Evolutionary conservation across 371 early-diverging fungal species (phyloP).

Genomic region (Fennellomyces sp.): DNA sequence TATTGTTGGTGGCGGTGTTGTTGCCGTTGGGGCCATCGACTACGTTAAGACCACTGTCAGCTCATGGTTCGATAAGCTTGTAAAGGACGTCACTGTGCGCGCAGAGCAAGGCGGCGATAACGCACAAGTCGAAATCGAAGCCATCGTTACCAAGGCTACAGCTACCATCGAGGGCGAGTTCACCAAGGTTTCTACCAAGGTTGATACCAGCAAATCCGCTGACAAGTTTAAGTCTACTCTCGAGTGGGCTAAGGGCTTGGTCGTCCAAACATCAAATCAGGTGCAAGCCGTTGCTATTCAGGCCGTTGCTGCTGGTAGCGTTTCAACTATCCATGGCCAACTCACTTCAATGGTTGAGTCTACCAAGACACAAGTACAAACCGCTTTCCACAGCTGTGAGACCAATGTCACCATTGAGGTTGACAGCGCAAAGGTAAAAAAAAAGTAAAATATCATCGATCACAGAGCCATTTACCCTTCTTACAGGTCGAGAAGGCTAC

Average conservation of each 20-base stretch:
- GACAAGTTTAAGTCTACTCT: constrained; percentile 2
- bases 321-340: neutral
- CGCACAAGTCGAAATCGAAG: constrained; percentile 32
- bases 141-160: constrained; percentile 31
- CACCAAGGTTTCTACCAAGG: no score
- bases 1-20: no score
- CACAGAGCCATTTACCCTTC: no score
- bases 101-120: constrained; percentile 33
- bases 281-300: constrained; percentile 15
- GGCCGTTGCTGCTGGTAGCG: constrained; percentile 1
- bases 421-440: constrained; percentile 2
- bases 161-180: constrained; percentile 1
- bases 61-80: constrained; percentile 33
- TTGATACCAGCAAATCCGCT: no score
- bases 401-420: neutral
- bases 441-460: neutral
- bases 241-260: neutral
- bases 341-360: neutral
- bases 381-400: neutral
- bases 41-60: constrained; percentile 27
- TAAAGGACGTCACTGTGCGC: constrained; percentile 28
- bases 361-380: neutral
- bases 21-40: constrained; percentile 18
- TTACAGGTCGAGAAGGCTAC: no score
- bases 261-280: constrained; percentile 2